phyloP scores from a whole-genome alignment of 139 green algal genomes.

The Tetradesmus lagerheimii region DNA sequence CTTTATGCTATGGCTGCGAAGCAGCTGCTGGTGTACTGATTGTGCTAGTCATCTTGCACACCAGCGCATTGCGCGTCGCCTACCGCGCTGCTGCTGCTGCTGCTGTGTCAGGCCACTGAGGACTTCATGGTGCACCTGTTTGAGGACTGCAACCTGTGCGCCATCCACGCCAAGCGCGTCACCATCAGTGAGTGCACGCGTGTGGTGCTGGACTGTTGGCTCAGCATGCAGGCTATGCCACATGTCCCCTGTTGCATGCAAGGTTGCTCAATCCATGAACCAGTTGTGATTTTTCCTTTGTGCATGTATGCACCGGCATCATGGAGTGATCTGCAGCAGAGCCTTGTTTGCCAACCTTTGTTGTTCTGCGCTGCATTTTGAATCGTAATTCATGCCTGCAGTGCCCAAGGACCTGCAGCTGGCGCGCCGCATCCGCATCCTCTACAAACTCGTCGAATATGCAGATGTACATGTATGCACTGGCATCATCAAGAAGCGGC shows the following conservation, averaged over 20 bases:
- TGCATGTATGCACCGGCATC: not conserved
- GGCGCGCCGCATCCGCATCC: constrained; percentile 86
- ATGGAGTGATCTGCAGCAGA: not conserved
- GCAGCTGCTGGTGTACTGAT: no score
- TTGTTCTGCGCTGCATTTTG: not conserved
- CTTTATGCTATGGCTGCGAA: no score
- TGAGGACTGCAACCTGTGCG: constrained; percentile 96
- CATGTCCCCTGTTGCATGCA: not conserved
- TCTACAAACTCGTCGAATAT: no score
- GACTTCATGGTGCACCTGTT: constrained; percentile 97
- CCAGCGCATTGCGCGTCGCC: no score
- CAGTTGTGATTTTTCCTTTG: no score
- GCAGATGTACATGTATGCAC: not conserved
- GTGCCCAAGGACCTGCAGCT: constrained; percentile 97
- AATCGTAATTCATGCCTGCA: constrained; percentile 35
- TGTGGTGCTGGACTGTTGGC: not conserved
- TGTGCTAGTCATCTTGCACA: no score
- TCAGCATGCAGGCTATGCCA: not conserved
- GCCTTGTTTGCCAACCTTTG: not conserved
- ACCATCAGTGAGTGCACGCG: constrained; percentile 87
- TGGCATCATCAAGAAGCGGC: not conserved
- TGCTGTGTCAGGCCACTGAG: constrained; percentile 80
- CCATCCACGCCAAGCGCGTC: constrained; percentile 95
- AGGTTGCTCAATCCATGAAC: no score
- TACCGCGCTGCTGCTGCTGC: not conserved